phyloP scores from a whole-genome alignment of 768 basidiomycete genomes.

The Royoungia palumana region DNA sequence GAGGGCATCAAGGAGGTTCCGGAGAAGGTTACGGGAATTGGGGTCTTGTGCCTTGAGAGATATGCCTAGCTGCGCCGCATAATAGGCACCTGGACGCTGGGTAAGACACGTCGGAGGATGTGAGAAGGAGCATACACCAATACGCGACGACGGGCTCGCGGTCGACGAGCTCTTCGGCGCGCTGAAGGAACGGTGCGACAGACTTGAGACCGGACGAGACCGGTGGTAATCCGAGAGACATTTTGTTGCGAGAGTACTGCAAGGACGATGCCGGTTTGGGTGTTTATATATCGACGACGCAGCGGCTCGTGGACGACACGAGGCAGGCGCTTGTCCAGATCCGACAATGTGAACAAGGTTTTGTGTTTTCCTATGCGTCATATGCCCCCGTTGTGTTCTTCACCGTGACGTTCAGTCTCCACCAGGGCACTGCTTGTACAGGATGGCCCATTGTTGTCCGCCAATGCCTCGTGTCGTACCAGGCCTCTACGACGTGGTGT shows the following conservation, averaged over 20 bases:
- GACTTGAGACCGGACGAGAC: constrained; percentile 59
- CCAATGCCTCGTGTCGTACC: not conserved
- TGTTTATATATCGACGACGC: constrained; percentile 1
- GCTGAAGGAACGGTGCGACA: constrained; percentile 78
- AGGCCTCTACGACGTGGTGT: no score
- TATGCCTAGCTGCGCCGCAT: constrained; percentile 88
- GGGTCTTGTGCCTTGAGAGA: constrained; percentile 63
- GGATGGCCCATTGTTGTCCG: constrained; percentile 8
- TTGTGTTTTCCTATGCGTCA: no score
- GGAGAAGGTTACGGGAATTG: constrained; percentile 63
- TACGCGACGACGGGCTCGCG: constrained; percentile 89
- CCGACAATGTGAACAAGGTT: no score
- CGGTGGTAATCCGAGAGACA: constrained; percentile 56
- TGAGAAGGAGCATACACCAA: constrained; percentile 70
- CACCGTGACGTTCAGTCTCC: no score
- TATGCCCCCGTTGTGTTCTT: no score
- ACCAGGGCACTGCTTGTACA: not conserved
- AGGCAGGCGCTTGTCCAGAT: not conserved
- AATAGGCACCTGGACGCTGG: constrained; percentile 68
- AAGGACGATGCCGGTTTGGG: not conserved
- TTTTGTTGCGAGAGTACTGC: not conserved
- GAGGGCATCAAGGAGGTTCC: constrained; percentile 69
- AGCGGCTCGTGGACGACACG: constrained; percentile 8
- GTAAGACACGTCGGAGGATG: constrained; percentile 1
- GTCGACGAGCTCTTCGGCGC: constrained; percentile 80